Evolutionary conservation across 139 green algal species (phyloP), one percentile per base, ranked within the genome.

Genomic region (Yamagishiella unicocca): DNA sequence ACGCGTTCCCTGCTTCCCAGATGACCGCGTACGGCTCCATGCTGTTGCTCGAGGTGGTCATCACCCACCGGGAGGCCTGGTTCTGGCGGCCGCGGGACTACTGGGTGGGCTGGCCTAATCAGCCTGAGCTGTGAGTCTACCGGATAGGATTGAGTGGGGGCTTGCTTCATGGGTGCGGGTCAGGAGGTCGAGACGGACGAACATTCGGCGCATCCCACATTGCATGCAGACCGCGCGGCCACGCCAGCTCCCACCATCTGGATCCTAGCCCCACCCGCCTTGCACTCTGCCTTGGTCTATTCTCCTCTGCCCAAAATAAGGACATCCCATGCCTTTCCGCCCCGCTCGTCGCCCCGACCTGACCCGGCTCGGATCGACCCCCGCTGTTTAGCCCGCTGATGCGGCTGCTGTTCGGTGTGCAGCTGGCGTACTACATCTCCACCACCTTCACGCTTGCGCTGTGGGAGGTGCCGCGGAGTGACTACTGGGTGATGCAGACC

Each of bases 401-500:
- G 54, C 80, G 80, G 43, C 64, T 77, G 80, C 80, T 93, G 46
- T 96, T 95, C 84, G 35, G 53, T 6, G 43, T 82, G 1, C 90
- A 96, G 89, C 71, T 94, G 72, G 88, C 88, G 0, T 95, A 94
- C 76, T 97, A 96, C 87, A 24, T 92, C 21, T 83, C 90, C 3
- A 91, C 82, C 24, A 79, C 91, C 29, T 86, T 93, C 84, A 96
- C 94, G 90, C 88, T 96, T 62, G 38, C 93, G 35, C 87, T 93
- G 31, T 96, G 92, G 92, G 94, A 97, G 87, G 90, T 93, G 43
- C 88, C 92, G 10, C 88, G 94, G 42, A 94, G 92, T 72, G 95
- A 97, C 90, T 94, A 95, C 40, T 67, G 35, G 22, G 92, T 93
- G 25, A 97, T 97, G 95, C 86, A 96, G 88, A 50, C 82, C 4